These are phyloP conservation scores for Tylopilus rubrobrunneus DNA, from an alignment of 768 basidiomycete species.

Conservation along the genomic window DNA sequence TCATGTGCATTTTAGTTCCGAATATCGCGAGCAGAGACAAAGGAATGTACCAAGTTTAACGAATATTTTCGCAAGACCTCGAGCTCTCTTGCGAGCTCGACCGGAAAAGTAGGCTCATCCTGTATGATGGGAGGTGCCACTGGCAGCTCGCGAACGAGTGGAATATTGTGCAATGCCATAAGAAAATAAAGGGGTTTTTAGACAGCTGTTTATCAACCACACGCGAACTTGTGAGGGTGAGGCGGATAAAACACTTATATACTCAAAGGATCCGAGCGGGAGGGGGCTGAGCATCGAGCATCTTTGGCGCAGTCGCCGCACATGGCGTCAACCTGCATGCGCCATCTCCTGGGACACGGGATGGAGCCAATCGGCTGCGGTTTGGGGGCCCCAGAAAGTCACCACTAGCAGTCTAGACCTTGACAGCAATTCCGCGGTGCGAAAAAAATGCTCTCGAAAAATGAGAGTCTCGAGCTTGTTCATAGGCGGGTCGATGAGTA, in stretches of 20 bases:
- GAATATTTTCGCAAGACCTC: conserved; percentile 20
- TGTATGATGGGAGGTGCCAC: background rate
- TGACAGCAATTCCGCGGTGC: background rate
- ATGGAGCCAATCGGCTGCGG: background rate
- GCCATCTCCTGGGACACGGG: background rate
- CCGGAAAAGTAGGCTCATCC: conserved; percentile 1
- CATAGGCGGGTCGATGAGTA: background rate
- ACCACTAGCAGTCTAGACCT: conserved; percentile 10
- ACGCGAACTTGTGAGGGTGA: conserved; percentile 9
- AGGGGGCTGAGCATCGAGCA: background rate
- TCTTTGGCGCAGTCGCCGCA: background rate
- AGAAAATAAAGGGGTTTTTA: background rate
- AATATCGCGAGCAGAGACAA: background rate
- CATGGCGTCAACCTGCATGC: background rate
- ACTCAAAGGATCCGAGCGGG: background rate
- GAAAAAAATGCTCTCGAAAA: background rate
- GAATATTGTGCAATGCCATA: conserved; percentile 9
- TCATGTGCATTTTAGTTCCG: background rate
- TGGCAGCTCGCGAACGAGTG: background rate
- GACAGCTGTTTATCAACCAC: background rate
- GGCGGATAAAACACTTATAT: background rate
- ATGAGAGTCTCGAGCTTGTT: conserved; percentile 1
- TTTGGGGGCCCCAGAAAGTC: background rate
- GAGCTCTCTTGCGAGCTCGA: conserved; percentile 20
- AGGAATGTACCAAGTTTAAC: conserved; percentile 17